A percentile compares a stretch with the other conserved stretches of the same genome.
Evolutionary conservation across 768 basidiomycete genomes (phyloP).

Genomic region (Suillus placidus): DNA sequence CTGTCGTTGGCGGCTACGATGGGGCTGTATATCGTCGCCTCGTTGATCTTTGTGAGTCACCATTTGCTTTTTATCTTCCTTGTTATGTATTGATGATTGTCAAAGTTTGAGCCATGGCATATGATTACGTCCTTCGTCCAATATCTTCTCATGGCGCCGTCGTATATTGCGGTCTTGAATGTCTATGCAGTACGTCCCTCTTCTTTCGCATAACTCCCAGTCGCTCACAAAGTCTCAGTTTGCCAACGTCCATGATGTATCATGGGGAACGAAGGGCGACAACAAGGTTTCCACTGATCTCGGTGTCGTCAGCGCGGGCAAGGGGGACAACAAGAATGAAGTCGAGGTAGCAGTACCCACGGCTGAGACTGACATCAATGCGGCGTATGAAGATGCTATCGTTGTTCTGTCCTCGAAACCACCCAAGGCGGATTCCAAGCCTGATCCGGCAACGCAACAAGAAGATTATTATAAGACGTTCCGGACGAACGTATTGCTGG

Average conservation of each 20-base stretch:
- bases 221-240: conserved; percentile 48
- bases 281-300: conserved; percentile 85
- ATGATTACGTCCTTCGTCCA: conserved; percentile 97
- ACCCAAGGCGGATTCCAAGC: conserved; percentile 67
- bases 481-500: conserved; percentile 85
- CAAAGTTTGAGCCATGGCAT: conserved; percentile 95
- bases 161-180: conserved; percentile 91
- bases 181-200: conserved; percentile 68
- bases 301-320: conserved; percentile 71
- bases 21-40: conserved; percentile 84
- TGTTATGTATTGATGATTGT: conserved; percentile 5
- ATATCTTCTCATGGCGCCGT: conserved; percentile 89
- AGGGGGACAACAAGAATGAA: conserved; percentile 65
- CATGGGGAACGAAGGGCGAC: conserved; percentile 96
- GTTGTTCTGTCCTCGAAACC: conserved; percentile 78
- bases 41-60: conserved; percentile 77
- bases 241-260: conserved; percentile 88
- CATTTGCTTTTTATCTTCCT: background rate
- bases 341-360: conserved; percentile 88
- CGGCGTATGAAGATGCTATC: conserved; percentile 89
- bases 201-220: background rate
- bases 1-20: conserved; percentile 85
- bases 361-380: conserved; percentile 86
- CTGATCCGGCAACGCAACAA: conserved; percentile 63
- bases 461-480: conserved; percentile 91